phyloP scores from a whole-genome alignment of 108 stramenopile genomes.

The Nitzschia sp. region DNA sequence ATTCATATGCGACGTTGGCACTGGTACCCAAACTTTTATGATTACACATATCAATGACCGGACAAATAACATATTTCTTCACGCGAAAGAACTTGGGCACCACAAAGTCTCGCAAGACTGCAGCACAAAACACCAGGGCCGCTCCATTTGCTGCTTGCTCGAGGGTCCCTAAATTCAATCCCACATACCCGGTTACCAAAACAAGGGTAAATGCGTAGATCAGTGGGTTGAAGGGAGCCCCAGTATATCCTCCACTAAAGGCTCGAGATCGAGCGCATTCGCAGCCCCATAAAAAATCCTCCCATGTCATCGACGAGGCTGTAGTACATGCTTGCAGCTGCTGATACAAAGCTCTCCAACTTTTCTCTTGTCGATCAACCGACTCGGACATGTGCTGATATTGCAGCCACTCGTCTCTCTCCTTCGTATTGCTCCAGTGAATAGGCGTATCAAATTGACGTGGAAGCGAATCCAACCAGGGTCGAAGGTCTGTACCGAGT shows the following conservation, averaged over 20 bases:
- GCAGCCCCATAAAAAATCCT: constrained; percentile 83
- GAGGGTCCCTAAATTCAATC: constrained; percentile 64
- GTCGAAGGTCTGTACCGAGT: constrained; percentile 33
- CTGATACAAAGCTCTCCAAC: constrained; percentile 53
- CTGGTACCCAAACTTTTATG: constrained; percentile 58
- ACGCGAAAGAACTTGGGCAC: constrained; percentile 72
- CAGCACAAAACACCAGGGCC: constrained; percentile 77
- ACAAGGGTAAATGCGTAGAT: constrained; percentile 71
- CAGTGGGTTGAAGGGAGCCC: constrained; percentile 73
- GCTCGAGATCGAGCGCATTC: constrained; percentile 83
- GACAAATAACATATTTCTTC: constrained; percentile 85
- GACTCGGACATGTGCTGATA: constrained; percentile 66
- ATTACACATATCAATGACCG: constrained; percentile 89
- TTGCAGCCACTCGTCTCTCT: constrained; percentile 54
- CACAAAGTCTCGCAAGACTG: constrained; percentile 82
- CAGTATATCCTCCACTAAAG: constrained; percentile 79
- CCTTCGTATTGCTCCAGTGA: constrained; percentile 55
- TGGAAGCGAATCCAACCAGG: constrained; percentile 82
- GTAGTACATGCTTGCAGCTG: constrained; percentile 6
- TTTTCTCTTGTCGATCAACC: constrained; percentile 61
- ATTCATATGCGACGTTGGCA: constrained; percentile 87
- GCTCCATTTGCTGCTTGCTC: constrained; percentile 91
- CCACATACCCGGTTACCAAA: constrained; percentile 70
- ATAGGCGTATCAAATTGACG: constrained; percentile 76
- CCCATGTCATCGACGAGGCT: constrained; percentile 40